Evolutionary conservation across 1,284 basidiomycete species (phyloP).

Genomic region (Malassezia furfur): DNA sequence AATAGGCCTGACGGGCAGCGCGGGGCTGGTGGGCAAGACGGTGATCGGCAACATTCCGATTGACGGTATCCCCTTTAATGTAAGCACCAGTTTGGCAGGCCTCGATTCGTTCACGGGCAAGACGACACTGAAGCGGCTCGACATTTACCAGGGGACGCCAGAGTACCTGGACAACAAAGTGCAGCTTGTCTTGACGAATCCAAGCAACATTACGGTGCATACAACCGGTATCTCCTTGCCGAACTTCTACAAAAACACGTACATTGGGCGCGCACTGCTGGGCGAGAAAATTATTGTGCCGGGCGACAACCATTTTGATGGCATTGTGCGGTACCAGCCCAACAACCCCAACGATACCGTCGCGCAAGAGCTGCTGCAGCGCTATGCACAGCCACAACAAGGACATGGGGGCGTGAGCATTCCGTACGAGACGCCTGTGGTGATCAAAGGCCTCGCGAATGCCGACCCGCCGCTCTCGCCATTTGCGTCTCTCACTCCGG

Average conservation of each 20-base stretch:
- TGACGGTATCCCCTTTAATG: slow-evolving; percentile 59
- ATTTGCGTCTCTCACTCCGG: slow-evolving; percentile 57
- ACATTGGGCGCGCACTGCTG: slow-evolving; percentile 49
- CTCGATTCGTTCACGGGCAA: slow-evolving; percentile 27
- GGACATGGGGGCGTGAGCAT: neutral
- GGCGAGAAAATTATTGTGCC: slow-evolving; percentile 52
- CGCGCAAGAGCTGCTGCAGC: slow-evolving; percentile 52
- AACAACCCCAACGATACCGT: slow-evolving; percentile 58
- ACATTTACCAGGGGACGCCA: neutral
- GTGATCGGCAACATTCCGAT: slow-evolving; percentile 62
- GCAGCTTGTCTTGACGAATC: slow-evolving; percentile 20
- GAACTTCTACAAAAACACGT: slow-evolving; percentile 55
- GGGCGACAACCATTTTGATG: slow-evolving; percentile 54
- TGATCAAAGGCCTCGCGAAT: slow-evolving; percentile 14
- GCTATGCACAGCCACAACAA: slow-evolving; percentile 47
- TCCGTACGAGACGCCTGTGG: slow-evolving; percentile 9
- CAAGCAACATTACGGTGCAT: slow-evolving; percentile 54
- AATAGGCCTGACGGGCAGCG: slow-evolving; percentile 56
- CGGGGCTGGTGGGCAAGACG: slow-evolving; percentile 59
- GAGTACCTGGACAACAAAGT: neutral
- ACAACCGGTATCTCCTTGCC: slow-evolving; percentile 58
- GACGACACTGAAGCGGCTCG: slow-evolving; percentile 50
- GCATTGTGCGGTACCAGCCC: slow-evolving; percentile 58
- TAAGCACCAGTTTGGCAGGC: slow-evolving; percentile 55
- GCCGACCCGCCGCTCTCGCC: slow-evolving; percentile 54